Percentiles rank a stretch among this genome's conserved stretches.
phyloP scores from a whole-genome alignment of 2,329 filamentous ascomycete species.

The Ophiostoma ulmi region DNA sequence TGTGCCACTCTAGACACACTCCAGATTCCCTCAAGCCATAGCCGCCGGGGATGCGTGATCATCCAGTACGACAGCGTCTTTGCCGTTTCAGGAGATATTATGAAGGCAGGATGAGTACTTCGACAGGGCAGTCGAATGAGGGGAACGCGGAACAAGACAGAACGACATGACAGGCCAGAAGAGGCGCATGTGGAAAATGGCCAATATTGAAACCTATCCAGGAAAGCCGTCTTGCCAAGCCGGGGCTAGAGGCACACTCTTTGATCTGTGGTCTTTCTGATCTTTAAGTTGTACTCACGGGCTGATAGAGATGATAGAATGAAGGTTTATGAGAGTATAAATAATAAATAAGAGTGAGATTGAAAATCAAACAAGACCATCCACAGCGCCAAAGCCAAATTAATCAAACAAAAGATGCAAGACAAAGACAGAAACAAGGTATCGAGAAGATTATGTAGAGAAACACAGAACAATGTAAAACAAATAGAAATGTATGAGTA shows the following conservation, averaged over 20 bases:
- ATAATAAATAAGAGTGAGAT: neutral
- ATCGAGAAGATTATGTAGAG: neutral
- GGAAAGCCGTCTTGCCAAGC: neutral
- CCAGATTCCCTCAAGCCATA: neutral
- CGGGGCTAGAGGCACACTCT: neutral
- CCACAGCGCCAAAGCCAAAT: neutral
- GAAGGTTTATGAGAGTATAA: neutral
- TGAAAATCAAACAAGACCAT: neutral
- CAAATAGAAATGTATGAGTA: neutral
- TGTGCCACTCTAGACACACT: neutral
- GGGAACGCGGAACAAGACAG: neutral
- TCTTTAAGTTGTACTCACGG: too few relatives aligned
- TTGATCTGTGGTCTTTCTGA: neutral
- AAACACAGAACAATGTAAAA: neutral
- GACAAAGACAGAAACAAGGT: neutral
- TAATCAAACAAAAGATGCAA: too few relatives aligned
- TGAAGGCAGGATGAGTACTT: neutral
- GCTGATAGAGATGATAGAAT: too few relatives aligned
- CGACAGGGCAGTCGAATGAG: neutral
- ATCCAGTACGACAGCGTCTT: neutral
- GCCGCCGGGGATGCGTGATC: neutral
- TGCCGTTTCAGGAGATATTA: neutral
- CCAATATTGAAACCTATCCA: neutral
- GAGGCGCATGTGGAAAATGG: neutral
- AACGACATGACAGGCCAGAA: neutral